A percentile compares a stretch with the other conserved stretches of the same genome.
These are phyloP conservation scores for Cadophora luteo-olivacea DNA, from an alignment of 2,329 filamentous ascomycete genomes.

Conservation along the genomic window DNA sequence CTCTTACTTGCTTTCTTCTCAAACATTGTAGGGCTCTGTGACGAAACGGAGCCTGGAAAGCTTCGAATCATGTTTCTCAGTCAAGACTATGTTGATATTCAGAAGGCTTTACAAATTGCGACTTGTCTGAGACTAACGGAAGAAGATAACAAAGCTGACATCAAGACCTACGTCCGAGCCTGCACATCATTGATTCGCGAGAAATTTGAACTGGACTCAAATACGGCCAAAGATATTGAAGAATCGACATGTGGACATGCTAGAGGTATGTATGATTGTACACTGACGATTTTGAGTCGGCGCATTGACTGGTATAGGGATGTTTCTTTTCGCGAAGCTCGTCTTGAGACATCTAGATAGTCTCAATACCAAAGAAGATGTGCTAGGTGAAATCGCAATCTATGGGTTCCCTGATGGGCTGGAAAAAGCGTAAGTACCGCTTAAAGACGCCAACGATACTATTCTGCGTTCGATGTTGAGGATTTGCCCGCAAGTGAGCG, in stretches of 20 bases:
- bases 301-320: constrained; percentile 26
- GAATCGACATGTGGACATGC: background rate
- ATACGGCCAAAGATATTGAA: background rate
- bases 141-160: constrained; percentile 44
- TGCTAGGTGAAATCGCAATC: constrained; percentile 26
- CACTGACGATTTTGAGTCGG: background rate
- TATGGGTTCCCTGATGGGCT: constrained; percentile 26
- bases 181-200: constrained; percentile 35
- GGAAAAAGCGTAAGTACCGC: constrained; percentile 31
- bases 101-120: constrained; percentile 40
- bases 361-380: constrained; percentile 20
- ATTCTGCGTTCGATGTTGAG: too few species aligned
- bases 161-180: constrained; percentile 40
- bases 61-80: constrained; percentile 47
- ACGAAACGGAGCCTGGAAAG: constrained; percentile 26
- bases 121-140: constrained; percentile 37
- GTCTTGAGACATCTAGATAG: constrained; percentile 39
- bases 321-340: constrained; percentile 45
- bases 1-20: constrained; percentile 44
- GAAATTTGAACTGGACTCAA: constrained; percentile 28
- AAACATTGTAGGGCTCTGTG: constrained; percentile 22
- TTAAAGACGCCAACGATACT: too few species aligned
- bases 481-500: too few species aligned
- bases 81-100: constrained; percentile 45
- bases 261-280: background rate